Conservation (phyloP, 768 basidiomycete species). For the Russula virescens region DNA sequence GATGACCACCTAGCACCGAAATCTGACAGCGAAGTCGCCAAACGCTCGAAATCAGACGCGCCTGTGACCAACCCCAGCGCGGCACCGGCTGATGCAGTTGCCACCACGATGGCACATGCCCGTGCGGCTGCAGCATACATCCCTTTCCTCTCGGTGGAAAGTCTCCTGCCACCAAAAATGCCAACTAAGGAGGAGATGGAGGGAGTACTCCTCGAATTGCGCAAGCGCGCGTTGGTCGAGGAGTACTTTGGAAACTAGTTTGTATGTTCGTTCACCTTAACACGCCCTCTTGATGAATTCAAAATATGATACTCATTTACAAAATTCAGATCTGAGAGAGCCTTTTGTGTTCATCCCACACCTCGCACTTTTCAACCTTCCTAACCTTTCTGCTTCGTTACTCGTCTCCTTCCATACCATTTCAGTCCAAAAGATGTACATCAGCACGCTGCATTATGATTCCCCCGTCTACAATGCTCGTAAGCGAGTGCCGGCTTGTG, state of each 20-base stretch:
- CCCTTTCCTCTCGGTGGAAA: conserved; percentile 68
- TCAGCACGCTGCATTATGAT: too few relatives aligned
- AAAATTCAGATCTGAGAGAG: too few relatives aligned
- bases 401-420: too few relatives aligned
- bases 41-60: conserved; percentile 31
- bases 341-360: too few relatives aligned
- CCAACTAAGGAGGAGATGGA: conserved; percentile 79
- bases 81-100: conserved; percentile 23
- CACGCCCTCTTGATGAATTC: too few relatives aligned
- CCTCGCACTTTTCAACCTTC: too few relatives aligned
- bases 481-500: too few relatives aligned
- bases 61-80: conserved; percentile 14
- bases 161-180: conserved; percentile 69
- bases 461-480: too few relatives aligned
- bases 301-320: too few relatives aligned
- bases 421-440: too few relatives aligned
- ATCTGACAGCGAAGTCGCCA: conserved; percentile 28
- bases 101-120: conserved; percentile 36
- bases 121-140: conserved; percentile 64
- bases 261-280: too few relatives aligned
- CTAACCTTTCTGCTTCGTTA: too few relatives aligned
- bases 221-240: conserved; percentile 46
- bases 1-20: conserved; percentile 37
- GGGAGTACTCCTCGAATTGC: conserved; percentile 59
- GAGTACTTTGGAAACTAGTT: conserved; percentile 44